Base-by-base conservation (phyloP, 1,284 basidiomycete genomes). In the Ustilago curta region DNA sequence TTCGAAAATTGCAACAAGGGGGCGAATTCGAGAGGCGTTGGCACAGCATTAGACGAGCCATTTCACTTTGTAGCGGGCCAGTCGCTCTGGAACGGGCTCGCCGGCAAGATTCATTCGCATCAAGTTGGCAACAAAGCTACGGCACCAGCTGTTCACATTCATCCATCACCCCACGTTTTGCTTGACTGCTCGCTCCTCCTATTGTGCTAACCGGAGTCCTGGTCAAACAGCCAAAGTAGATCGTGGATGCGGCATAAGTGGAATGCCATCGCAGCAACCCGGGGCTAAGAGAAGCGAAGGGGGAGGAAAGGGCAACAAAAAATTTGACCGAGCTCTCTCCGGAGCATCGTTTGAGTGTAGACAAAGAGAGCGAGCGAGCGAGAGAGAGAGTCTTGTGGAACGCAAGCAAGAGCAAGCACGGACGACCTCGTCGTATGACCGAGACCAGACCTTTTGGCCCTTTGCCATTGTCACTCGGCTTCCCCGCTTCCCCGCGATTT, bases 281-380 rank as follows among this genome's bases (percentile, higher is more conserved):
- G 5, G 32, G 32, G 32, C 9, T 7, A 8, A 12, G 32, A 35
- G 32, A 35, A 35, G 32, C 37, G 25, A 18, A 4, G 25, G 7
- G 42, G 14, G 42, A 23, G 39, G 47, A 43, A 35, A 8, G 19
- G 12, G 8, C 25, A 48, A 45, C 4, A 29, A 18, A 18, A 8
- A 50, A 23, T 7, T 55, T 45, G 59, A 61, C 59, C 59, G 59
- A 61, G 52, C 51, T 54, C 59, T 49, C 52, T 55, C 59, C 59
- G 59, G 23, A 43, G 12, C 32, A 21, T 19, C 8, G n/a, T 12
- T 47, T 18, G 12, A 9, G 32, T 12, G 11, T 7, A n/a, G n/a
- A n/a, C n/a, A n/a, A n/a, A 27, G 27, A 27, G 27, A 27, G 27
- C 3, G 27, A 27, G 27, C 3, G 27, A 27, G 27, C 3, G 27